phyloP scores from a whole-genome alignment of 2,329 filamentous ascomycete species.

The Phymatotrichopsis omnivora region DNA sequence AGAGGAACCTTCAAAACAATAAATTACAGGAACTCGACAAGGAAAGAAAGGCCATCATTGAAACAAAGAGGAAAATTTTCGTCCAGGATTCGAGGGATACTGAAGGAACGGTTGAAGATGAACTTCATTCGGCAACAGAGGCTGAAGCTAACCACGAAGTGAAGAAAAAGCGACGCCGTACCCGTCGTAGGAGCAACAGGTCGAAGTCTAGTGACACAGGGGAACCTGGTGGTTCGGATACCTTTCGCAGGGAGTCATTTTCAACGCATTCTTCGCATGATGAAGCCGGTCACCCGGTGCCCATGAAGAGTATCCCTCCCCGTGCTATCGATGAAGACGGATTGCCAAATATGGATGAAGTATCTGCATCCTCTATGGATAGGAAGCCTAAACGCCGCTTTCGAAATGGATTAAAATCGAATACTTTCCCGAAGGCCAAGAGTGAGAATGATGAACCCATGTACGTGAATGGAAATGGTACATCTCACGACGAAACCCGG shows the following conservation, averaged over 20 bases:
- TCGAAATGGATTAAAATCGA: not conserved
- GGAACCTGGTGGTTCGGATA: slow-evolving; percentile 13
- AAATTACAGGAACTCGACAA: slow-evolving; percentile 3
- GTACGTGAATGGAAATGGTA: not conserved
- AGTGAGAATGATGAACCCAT: slow-evolving; percentile 13
- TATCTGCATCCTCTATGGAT: slow-evolving; percentile 3
- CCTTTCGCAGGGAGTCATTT: slow-evolving; percentile 5
- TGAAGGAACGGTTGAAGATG: slow-evolving; percentile 5
- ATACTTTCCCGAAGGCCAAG: slow-evolving; percentile 7
- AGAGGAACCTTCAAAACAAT: slow-evolving; percentile 18
- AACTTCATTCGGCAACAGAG: slow-evolving; percentile 12
- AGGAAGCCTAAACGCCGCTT: slow-evolving; percentile 24
- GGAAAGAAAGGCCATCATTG: not conserved
- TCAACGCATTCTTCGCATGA: not conserved
- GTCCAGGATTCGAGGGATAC: not conserved
- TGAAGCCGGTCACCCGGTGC: slow-evolving; percentile 7
- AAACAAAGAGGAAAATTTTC: slow-evolving; percentile 6
- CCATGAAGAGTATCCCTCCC: slow-evolving; percentile 17
- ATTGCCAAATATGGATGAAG: slow-evolving; percentile 8
- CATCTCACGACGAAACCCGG: slow-evolving; percentile 9
- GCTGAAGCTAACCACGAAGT: slow-evolving; percentile 11
- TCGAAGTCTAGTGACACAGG: slow-evolving; percentile 16
- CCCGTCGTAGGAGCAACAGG: slow-evolving; percentile 23
- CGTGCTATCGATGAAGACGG: slow-evolving; percentile 10
- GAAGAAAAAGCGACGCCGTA: slow-evolving; percentile 22